Base-by-base conservation (phyloP, 495 filamentous ascomycete genomes). In the Opeltia flavorubescens region DNA sequence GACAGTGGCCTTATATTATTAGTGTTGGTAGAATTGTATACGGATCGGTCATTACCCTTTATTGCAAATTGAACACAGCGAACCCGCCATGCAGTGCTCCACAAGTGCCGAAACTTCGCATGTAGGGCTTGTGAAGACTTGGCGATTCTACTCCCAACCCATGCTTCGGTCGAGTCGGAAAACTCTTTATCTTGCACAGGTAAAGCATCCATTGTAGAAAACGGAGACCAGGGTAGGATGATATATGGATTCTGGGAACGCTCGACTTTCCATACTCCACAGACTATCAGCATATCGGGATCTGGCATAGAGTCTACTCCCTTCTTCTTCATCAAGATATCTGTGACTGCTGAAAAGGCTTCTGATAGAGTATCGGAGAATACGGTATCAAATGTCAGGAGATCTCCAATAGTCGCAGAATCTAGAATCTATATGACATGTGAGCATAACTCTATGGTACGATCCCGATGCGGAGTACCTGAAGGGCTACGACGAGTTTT, bases 301-400 rank as follows among this genome's bases (percentile, higher is more conserved):
- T n/a, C n/a, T 7, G 8, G 13, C 25, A 0, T 3, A 3, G 11
- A 34, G 7, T 20, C 25, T 2, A 13, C 15, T 1, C 0, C 27
- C n/a, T 11, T 15, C 8, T 61, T 55, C 7, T 35, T 27, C 5
- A 53, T 52, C 0, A 51, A 51, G 4, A 64, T 44, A 1, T 50
- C 35, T 5, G 51, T 34, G 3, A 56, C 44, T 8, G 61, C 44
- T 12, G 6, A 11, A 13, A 61, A 56, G 30, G 62, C 60, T 21
- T 60, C 53, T 15, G 58, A 59, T 51, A 65, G 58, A 1, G 52
- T 57, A 21, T 57, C 51, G 4, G 34, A 49, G 17, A 49, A 26
- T 0, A 50, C 12, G 13, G n/a, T 8, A 0, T 50, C 47, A 2
- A 50, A 31, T 1, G 12, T 9, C 1, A 26, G 1, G 13, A 33